phyloP scores from a whole-genome alignment of 2,329 filamentous ascomycete genomes.

The Massarina eburnea region DNA sequence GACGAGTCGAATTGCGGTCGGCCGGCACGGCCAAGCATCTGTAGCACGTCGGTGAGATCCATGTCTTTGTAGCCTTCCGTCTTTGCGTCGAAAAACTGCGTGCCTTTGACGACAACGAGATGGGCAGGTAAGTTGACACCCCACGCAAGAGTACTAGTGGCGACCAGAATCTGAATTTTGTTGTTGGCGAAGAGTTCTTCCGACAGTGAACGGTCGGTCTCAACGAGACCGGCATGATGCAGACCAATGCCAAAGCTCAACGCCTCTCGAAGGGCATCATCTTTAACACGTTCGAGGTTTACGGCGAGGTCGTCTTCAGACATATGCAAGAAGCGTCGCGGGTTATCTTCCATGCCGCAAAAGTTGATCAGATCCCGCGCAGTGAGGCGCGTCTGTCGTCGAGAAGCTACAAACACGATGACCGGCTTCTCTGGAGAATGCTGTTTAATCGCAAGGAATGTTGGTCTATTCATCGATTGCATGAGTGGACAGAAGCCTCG shows the following conservation, averaged over 20 bases:
- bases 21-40: slow-evolving; percentile 95
- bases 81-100: slow-evolving; percentile 97
- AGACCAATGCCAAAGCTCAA: slow-evolving; percentile 95
- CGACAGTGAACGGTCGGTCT: slow-evolving; percentile 85
- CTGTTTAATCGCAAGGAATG: slow-evolving; percentile 92
- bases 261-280: slow-evolving; percentile 89
- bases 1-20: slow-evolving; percentile 96
- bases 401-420: slow-evolving; percentile 96
- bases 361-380: slow-evolving; percentile 96
- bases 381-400: slow-evolving; percentile 90
- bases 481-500: slow-evolving; percentile 95
- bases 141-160: slow-evolving; percentile 95
- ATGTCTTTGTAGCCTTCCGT: slow-evolving; percentile 98
- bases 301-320: slow-evolving; percentile 89
- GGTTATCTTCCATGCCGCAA: slow-evolving; percentile 98
- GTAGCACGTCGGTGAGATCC: slow-evolving; percentile 95
- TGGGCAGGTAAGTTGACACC: slow-evolving; percentile 97
- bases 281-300: slow-evolving; percentile 87
- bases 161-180: slow-evolving; percentile 95
- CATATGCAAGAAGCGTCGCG: slow-evolving; percentile 89
- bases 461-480: slow-evolving; percentile 98
- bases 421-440: slow-evolving; percentile 97
- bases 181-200: slow-evolving; percentile 97
- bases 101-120: slow-evolving; percentile 95
- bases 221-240: slow-evolving; percentile 94